Percentiles rank a stretch among this genome's conserved stretches.
Conservation (phyloP, 2,329 filamentous ascomycete genomes). For the Akanthomyces lecanii region DNA sequence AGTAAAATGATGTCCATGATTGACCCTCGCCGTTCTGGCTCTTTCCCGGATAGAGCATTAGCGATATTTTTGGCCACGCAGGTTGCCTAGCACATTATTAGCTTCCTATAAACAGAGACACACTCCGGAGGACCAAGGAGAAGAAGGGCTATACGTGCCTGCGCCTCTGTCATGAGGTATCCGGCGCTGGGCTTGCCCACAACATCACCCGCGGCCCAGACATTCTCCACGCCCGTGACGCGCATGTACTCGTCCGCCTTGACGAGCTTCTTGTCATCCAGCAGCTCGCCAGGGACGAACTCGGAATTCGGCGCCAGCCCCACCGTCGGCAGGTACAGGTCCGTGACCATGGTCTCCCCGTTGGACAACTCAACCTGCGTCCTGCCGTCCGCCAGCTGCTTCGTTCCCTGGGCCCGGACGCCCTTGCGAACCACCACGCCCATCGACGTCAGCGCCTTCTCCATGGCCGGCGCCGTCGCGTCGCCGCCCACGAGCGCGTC, state of each 20-base stretch:
- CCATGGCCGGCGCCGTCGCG: slow-evolving; percentile 37
- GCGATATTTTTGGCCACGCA: slow-evolving; percentile 52
- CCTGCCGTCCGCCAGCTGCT: slow-evolving; percentile 37
- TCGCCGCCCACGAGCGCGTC: slow-evolving; percentile 43
- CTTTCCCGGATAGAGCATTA: slow-evolving; percentile 42
- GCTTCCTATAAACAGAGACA: neutral
- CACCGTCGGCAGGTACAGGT: slow-evolving; percentile 54
- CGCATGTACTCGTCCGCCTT: slow-evolving; percentile 48
- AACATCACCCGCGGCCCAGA: slow-evolving; percentile 53
- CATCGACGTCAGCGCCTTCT: slow-evolving; percentile 48
- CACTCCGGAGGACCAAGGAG: neutral
- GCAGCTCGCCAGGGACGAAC: slow-evolving; percentile 43
- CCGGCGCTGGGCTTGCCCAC: slow-evolving; percentile 50
- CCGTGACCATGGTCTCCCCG: slow-evolving; percentile 46
- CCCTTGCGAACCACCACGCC: slow-evolving; percentile 45
- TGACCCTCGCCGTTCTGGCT: slow-evolving; percentile 41
- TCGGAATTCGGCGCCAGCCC: slow-evolving; percentile 53
- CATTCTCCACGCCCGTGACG: slow-evolving; percentile 39
- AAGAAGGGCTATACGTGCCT: slow-evolving; percentile 28
- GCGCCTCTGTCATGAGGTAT: slow-evolving; percentile 57
- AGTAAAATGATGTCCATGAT: slow-evolving; percentile 47
- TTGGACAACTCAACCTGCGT: slow-evolving; percentile 45
- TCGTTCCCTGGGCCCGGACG: slow-evolving; percentile 36
- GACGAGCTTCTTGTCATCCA: slow-evolving; percentile 43
- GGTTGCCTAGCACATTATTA: slow-evolving; percentile 33